Base-by-base conservation (phyloP, 495 filamentous ascomycete genomes). In the Annulohypoxylon stygium region DNA sequence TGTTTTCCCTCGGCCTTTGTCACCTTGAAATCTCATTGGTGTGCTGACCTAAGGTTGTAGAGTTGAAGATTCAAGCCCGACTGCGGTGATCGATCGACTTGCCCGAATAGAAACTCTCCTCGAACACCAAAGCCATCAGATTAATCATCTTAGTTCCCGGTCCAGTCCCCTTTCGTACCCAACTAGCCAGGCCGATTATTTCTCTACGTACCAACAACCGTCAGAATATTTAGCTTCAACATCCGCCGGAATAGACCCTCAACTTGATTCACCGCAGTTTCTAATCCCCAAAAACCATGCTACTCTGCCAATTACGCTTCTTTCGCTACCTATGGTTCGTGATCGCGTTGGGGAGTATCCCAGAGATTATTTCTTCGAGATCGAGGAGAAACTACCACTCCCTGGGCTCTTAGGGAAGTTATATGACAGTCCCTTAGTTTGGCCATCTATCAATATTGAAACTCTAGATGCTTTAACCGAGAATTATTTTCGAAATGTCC, bases 81-180 rank as follows among this genome's bases (percentile, higher is more conserved):
- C 69, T 61, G 76, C 72, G 61, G 78, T 80, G 16, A 75, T 75
- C 61, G 78, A 80, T 62, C 67, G 78, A 64, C 75, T 80, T 58
- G 73, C 72, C 26, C 70, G 78, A 37, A 80, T 80, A 69, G 78
- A 80, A 60, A 70, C 70, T 11, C 66, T 80, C 11, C 73, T 80
- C 60, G 78, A 80, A 67, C 75, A 80, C 55, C 78, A 80, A 48
- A 75, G 75, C 66, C 78, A 80, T 41, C 74, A 77, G 53, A 76
- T 80, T 34, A 67, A 75, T 47, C 72, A 78, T 60, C 67, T 75
- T 39, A 76, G 68, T 55, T 67, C 70, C 20, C 71, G 65, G 7
- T 71, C 72, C 48, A 75, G 73, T 16, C 75, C 75, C 16, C 58
- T 76, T 33, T 73, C 75, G 25, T 75, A 78, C 51, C 67, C 76